Evolutionary conservation across 192 early-diverging fungal species (phyloP).

Genomic region (Jimgerdemannia flammicorona): DNA sequence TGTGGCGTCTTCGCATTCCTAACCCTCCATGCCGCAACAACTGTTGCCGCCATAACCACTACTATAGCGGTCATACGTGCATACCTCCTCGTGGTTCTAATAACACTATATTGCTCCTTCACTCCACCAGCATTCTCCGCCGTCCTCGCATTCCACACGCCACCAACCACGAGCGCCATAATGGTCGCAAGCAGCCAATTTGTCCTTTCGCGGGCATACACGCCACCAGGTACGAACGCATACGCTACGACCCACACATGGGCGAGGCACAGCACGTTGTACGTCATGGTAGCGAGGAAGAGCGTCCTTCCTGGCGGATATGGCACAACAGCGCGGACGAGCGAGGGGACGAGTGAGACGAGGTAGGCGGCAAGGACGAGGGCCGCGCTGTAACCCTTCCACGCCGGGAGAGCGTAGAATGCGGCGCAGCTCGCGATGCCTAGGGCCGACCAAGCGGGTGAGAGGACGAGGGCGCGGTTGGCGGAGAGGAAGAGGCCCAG

Average conservation of each 20-base stretch:
- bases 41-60: constrained; percentile 30
- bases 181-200: constrained; percentile 61
- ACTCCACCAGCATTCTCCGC: constrained; percentile 1
- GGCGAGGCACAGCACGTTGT: constrained; percentile 67
- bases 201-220: constrained; percentile 68
- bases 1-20: constrained; percentile 44
- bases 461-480: constrained; percentile 37
- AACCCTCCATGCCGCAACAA: constrained; percentile 39
- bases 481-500: constrained; percentile 51
- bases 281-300: constrained; percentile 53
- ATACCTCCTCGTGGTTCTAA: constrained; percentile 31
- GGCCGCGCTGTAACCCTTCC: constrained; percentile 61
- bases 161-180: constrained; percentile 55
- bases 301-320: constrained; percentile 66
- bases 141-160: constrained; percentile 38
- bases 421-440: constrained; percentile 49
- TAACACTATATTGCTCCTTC: constrained; percentile 14
- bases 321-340: constrained; percentile 51
- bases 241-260: constrained; percentile 84
- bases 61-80: constrained; percentile 33
- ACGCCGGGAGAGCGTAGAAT: constrained; percentile 55
- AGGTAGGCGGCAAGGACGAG: constrained; percentile 58
- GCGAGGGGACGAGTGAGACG: constrained; percentile 52
- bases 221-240: constrained; percentile 79
- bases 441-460: constrained; percentile 55